Base-by-base conservation (phyloP, 148 eudicot genomes). In the Silene uniflora region DNA sequence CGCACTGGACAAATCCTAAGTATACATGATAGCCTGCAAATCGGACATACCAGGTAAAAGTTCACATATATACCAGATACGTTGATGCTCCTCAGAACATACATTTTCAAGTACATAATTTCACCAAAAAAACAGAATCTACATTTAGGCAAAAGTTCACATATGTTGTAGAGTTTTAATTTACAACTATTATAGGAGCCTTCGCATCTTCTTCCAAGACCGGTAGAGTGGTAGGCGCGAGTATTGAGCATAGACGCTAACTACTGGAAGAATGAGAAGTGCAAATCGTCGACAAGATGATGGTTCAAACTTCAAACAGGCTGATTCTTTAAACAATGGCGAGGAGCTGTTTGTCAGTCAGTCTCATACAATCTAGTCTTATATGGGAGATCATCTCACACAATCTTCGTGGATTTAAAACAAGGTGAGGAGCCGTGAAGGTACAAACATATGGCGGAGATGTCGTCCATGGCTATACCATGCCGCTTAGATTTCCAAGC, bases 371-470 rank as follows among this genome's bases (percentile, higher is more conserved):
- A 11, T 52, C 16, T 52, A 2, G 17, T 49, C 54, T 49, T 52
- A 52, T 16, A 52, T 12, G 56, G 56, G 56, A 52, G 56, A 16
- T 18, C 56, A 14, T 52, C 56, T 52, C 56, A 52, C 3, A 13
- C 59, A 49, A 22, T 56, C 27, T 60, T 52, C 17, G 3, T 5
- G 22, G 23, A 10, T 68, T 22, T 22, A 29, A 55, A 73, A 6
- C 75, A 29, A 19, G 76, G 55, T 9, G 81, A 63, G 62, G 83
- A 29, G 59, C 42, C 65, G 60, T 88, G 89, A 69, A 92, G 85
- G 81, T 84, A 92, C 76, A 92, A 84, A 76, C 97, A 92, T 62
- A 92, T 79, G 21, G 84, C 94, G 52, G 97, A 88, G 66, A 92
- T 92, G 73, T 92, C 94, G 55, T 92, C 97, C 80, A 86, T 77